Evolutionary conservation across 2,329 filamentous ascomycete genomes (phyloP), one percentile per base, ranked within the genome.

Genomic region (Drechslerella dactyloides): DNA sequence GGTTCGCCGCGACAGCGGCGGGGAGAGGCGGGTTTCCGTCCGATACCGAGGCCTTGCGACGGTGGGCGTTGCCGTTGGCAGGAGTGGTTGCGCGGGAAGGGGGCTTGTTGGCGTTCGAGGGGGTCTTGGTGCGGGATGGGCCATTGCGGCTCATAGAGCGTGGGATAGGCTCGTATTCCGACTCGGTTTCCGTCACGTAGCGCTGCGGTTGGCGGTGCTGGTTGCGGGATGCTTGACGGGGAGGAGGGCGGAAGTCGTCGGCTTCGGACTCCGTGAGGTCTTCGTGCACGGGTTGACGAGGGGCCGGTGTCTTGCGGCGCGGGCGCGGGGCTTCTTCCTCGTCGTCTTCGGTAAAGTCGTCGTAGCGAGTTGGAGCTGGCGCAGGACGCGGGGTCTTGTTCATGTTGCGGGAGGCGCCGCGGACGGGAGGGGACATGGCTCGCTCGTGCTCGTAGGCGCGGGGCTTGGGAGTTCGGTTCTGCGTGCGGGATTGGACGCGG

Each of bases 311-410:
- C 56, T 61, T 61, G 30, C 37, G 61, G 10, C 62, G 51, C 42
- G 63, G 69, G 24, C 62, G 69, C 6, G 44, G 33, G 3, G 54
- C 51, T 10, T 72, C 55, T 42, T 73, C 69, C 42, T 66, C 62
- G 10, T 68, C 56, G 17, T 73, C 69, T 58, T 66, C 69, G 19
- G 69, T 66, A 15, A 68, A 60, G 24, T 73, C 69, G 6, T 68
- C 69, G 24, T 68, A 62, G 37, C 69, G 56, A 2, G 2, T 19
- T 15, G 65, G 44, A 19, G 44, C 44, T 57, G 53, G 69, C 17
- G n/a, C n/a, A n/a, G n/a, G n/a, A n/a, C 69, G 61, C 13, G 69
- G 69, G 17, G 69, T 73, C 46, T 68, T 66, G 40, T 68, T 68
- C 19, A 61, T 62, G 46, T 68, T 68, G 7, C 69, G 50, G 17